Conservation (phyloP, 1,139 yeast genomes). For the Pichia norvegensis region DNA sequence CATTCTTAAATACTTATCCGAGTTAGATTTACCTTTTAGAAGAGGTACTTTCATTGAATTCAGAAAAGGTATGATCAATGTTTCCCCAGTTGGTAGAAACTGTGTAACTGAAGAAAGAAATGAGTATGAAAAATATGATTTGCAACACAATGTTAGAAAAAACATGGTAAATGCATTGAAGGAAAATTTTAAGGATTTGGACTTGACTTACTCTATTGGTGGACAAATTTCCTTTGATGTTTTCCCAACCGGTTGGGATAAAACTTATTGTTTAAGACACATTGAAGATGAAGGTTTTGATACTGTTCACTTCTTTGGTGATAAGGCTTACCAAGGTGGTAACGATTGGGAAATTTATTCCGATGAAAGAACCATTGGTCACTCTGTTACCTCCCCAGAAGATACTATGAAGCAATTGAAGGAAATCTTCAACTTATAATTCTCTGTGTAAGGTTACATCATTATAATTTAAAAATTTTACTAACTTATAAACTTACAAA, state of each 20-base stretch:
- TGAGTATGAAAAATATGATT: constrained; percentile 82
- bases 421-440: constrained; percentile 52
- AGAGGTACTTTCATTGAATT: constrained; percentile 98
- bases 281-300: constrained; percentile 78
- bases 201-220: constrained; percentile 93
- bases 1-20: constrained; percentile 75
- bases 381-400: constrained; percentile 78
- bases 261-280: constrained; percentile 94
- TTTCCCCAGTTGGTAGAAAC: constrained; percentile 97
- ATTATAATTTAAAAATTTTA: background rate
- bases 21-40: constrained; percentile 83
- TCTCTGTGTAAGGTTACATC: background rate
- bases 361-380: constrained; percentile 91
- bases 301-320: constrained; percentile 95
- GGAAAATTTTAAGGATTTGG: constrained; percentile 72
- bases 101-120: constrained; percentile 90
- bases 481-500: background rate
- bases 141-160: constrained; percentile 69
- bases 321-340: constrained; percentile 95
- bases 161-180: constrained; percentile 77
- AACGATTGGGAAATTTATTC: constrained; percentile 94
- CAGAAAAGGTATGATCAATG: constrained; percentile 98
- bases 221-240: constrained; percentile 99
- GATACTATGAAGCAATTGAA: constrained; percentile 83
- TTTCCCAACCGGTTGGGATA: constrained; percentile 99